Evolutionary conservation across 305 asterid species (phyloP), one percentile per base, ranked within the genome.

Genomic region (Petunia hybrid): DNA sequence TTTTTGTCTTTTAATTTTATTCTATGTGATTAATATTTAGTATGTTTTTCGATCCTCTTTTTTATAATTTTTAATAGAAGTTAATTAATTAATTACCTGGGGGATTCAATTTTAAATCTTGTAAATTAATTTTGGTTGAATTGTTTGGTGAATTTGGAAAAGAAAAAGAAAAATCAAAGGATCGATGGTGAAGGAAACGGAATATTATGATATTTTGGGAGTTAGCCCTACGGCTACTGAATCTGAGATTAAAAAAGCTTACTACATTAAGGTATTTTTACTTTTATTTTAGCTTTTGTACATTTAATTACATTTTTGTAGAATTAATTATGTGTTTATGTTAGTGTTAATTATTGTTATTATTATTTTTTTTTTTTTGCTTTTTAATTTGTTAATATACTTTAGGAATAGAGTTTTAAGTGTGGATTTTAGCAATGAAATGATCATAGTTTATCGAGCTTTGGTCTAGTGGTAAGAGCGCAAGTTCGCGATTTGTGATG

Each of bases 161-260:
- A 36, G n/a, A 38, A 39, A 35, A 10, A 39, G 8, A 60, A 59
- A 59, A 1, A 51, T 4, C 1, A 76, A 13, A 2, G 62, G 48
- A 57, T 80, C 87, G 79, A 95, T 93, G 97, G 99, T 93, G 94
- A 95, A 93, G 91, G 99, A 95, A 85, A 92, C 93, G 5, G 98
- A 91, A 68, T 95, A 89, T 84, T 95, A 95, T 81, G 98, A 95
- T 85, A 93, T 92, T 84, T 87, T 95, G 82, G 99, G 98, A 40
- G 98, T 95, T 78, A 89, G 90, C 89, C 97, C 99, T 57, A 85
- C 89, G 51, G 99, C 98, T 13, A 89, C 98, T 0, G 99, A 93
- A 86, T 80, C 91, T 55, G 95, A 95, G 85, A 92, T 93, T 69
- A 94, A 94, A 83, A 95, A 95, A 80, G 99, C 99, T 62, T 95